These are phyloP conservation scores for Phytophthora melonis DNA, from an alignment of 352 stramenopile genomes.

Conservation along the genomic window DNA sequence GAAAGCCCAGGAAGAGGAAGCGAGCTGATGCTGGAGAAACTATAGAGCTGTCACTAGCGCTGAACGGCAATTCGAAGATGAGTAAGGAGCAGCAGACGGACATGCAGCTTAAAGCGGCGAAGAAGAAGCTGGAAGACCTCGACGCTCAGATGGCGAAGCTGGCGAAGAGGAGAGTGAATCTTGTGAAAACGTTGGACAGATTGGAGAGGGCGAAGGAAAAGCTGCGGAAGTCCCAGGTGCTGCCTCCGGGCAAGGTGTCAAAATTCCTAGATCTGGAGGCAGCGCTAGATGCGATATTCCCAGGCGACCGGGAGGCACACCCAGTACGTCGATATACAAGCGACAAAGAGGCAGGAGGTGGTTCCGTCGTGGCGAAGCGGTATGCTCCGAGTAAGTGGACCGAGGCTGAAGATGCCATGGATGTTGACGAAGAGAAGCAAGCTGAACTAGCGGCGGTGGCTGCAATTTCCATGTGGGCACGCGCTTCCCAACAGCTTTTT, in stretches of 20 bases:
- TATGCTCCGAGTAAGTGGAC: conserved; percentile 27
- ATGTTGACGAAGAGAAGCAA: conserved; percentile 26
- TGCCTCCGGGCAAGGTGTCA: conserved; percentile 40
- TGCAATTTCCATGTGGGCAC: conserved; percentile 48
- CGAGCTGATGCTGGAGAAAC: conserved; percentile 20
- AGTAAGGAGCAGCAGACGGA: conserved; percentile 53
- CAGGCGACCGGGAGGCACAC: conserved; percentile 18
- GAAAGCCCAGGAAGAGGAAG: conserved; percentile 45
- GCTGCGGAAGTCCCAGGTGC: conserved; percentile 51
- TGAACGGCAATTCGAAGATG: conserved; percentile 48
- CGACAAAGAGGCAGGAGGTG: background rate
- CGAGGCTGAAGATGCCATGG: conserved; percentile 1
- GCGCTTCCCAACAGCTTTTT: conserved; percentile 46
- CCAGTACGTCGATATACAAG: background rate
- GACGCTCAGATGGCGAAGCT: conserved; percentile 60
- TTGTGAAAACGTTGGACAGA: conserved; percentile 59
- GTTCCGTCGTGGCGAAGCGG: conserved; percentile 20
- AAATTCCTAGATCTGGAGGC: conserved; percentile 35
- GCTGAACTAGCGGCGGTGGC: conserved; percentile 21
- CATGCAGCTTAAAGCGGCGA: conserved; percentile 50
- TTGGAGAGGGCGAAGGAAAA: conserved; percentile 63
- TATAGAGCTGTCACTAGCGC: conserved; percentile 49
- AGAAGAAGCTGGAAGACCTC: conserved; percentile 56
- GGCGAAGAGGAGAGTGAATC: conserved; percentile 44
- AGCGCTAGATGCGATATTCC: conserved; percentile 43